phyloP scores from a whole-genome alignment of 768 basidiomycete species.

The Rhodotorula babjevae region DNA sequence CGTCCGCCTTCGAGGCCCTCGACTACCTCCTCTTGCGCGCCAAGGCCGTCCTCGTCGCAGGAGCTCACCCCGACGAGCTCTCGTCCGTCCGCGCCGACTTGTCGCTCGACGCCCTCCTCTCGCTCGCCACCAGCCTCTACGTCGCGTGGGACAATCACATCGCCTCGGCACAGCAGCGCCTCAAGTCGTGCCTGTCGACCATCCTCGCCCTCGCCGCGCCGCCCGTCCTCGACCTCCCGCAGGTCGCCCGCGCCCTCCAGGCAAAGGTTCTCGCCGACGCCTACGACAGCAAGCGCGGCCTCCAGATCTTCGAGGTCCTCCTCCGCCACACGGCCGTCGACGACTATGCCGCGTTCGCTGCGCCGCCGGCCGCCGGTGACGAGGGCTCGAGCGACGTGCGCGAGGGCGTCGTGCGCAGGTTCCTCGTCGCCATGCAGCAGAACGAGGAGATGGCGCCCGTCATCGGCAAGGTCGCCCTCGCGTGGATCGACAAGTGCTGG shows the following conservation, averaged over 20 bases:
- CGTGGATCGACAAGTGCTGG: slow-evolving; percentile 30
- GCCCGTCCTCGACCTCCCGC: slow-evolving; percentile 3
- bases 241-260: slow-evolving; percentile 14
- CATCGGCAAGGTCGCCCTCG: slow-evolving; percentile 16
- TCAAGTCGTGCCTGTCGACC: slow-evolving; percentile 17
- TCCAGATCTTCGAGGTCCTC: slow-evolving; percentile 19
- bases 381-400: not conserved
- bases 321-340: slow-evolving; percentile 4
- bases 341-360: slow-evolving; percentile 6
- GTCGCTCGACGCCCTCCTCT: not conserved
- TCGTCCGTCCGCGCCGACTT: not conserved
- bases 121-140: slow-evolving; percentile 14
- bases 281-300: slow-evolving; percentile 22
- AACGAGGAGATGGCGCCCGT: slow-evolving; percentile 35
- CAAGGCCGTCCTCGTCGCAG: not conserved
- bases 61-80: not conserved
- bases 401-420: slow-evolving; percentile 9
- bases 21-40: slow-evolving; percentile 25
- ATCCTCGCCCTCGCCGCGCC: slow-evolving; percentile 13
- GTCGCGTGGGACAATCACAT: slow-evolving; percentile 18
- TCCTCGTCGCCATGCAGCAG: slow-evolving; percentile 18
- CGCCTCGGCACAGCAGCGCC: slow-evolving; percentile 6
- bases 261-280: slow-evolving; percentile 26
- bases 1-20: slow-evolving; percentile 29
- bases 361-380: not conserved